Evolutionary conservation across 345 rosid species (phyloP).

Genomic region (Ceriops decandra): DNA sequence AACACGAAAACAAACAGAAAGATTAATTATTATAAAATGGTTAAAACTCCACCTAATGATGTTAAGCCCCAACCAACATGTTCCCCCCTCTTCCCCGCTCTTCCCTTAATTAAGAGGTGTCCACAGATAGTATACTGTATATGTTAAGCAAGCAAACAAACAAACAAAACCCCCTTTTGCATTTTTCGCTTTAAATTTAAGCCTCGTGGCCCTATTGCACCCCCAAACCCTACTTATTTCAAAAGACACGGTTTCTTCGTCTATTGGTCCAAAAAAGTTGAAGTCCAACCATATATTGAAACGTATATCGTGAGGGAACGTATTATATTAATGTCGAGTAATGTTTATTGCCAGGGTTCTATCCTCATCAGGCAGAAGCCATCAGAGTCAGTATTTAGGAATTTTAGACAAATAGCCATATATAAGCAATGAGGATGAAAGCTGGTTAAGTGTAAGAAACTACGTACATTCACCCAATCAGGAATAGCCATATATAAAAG

Average conservation of each 20-base stretch:
- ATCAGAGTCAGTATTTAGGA: background rate
- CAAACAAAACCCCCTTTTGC: background rate
- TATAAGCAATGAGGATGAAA: background rate
- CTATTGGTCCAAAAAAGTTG: constrained; percentile 31
- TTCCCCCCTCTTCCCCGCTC: no score
- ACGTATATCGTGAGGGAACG: constrained; percentile 14
- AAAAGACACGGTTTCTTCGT: constrained; percentile 11
- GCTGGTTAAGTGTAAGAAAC: background rate
- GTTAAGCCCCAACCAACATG: constrained; percentile 35
- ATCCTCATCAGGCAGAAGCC: constrained; percentile 7
- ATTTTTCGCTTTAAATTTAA: constrained; percentile 18
- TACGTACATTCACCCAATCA: background rate
- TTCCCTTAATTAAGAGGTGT: background rate
- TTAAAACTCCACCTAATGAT: constrained; percentile 38
- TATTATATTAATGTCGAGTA: constrained; percentile 16
- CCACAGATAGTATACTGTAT: constrained; percentile 1
- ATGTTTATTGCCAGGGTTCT: constrained; percentile 18
- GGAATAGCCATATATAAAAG: no score
- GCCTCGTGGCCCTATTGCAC: constrained; percentile 22
- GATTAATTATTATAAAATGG: constrained; percentile 7
- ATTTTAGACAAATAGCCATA: background rate
- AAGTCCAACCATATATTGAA: constrained; percentile 17
- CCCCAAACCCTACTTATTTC: constrained; percentile 30
- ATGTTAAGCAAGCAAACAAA: constrained; percentile 10
- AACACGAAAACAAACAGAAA: constrained; percentile 22